Percentiles rank a stretch among this genome's conserved stretches.
Conservation (phyloP, 345 rosid genomes). For the Eucalyptus erythrocorys region DNA sequence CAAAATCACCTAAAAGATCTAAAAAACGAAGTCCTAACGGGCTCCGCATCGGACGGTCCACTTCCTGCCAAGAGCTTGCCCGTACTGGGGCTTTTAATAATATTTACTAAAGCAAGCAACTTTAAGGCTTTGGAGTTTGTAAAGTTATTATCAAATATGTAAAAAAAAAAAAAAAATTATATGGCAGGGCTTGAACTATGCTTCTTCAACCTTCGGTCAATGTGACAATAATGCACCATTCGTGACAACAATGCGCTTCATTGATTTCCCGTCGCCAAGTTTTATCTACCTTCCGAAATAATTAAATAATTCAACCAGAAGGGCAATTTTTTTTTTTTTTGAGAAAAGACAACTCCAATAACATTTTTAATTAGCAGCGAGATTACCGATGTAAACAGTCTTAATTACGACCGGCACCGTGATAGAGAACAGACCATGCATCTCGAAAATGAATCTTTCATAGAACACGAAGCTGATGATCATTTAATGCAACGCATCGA, state of each 20-base stretch:
- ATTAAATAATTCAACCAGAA: not conserved
- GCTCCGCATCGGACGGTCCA: not conserved
- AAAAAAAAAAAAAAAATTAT: no score
- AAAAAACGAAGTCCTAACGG: not conserved
- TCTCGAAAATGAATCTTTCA: conserved; percentile 38
- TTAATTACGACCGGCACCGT: not conserved
- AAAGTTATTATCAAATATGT: not conserved
- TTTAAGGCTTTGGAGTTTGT: not conserved
- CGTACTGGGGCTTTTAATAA: not conserved
- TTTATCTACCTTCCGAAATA: not conserved
- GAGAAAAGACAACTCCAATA: not conserved
- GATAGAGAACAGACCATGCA: conserved; percentile 8
- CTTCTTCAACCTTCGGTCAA: conserved; percentile 6
- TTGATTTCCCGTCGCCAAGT: not conserved
- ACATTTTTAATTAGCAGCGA: not conserved
- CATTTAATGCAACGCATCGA: conserved; percentile 45
- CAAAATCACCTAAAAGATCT: not conserved
- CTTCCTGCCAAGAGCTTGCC: not conserved
- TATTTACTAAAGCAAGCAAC: not conserved
- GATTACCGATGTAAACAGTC: conserved; percentile 1
- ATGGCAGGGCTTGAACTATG: not conserved
- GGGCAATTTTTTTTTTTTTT: not conserved
- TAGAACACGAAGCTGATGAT: conserved; percentile 19
- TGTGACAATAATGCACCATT: not conserved
- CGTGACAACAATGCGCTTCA: not conserved